Base-by-base conservation (phyloP, 2,329 filamentous ascomycete species). In the Aspergillus sclerotialis region DNA sequence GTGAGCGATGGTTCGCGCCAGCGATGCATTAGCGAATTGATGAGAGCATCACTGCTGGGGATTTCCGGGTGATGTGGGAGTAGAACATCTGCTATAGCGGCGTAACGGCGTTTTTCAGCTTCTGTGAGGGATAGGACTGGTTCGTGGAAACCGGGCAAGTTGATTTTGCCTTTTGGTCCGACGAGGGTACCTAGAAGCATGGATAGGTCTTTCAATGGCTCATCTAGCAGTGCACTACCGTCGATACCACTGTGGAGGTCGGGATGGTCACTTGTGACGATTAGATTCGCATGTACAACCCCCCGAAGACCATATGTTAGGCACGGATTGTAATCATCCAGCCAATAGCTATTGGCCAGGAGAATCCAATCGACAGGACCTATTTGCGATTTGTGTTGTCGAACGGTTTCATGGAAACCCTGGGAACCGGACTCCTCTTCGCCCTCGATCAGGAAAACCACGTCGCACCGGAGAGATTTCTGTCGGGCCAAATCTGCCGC, bases 211-310 rank as follows among this genome's bases (percentile, higher is more conserved):
- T 93, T 94, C 7, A 96, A 69, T 1, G 90, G 86, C 55, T 98
- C 92, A 39, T 94, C 86, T 40, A 92, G 77, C 64, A 93, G 76
- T 42, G 84, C 80, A 40, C 88, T 94, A 25, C 92, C 92, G 52
- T 96, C 90, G n/a, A 98, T 90, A 51, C 92, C 92, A 41, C 87
- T 94, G 61, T 98, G 92, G 2, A 94, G 74, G 60, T 98, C 92
- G 0, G 89, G 88, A 43, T 85, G 80, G 33, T 79, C 78, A 37
- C 88, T 93, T 44, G 93, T 82, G 16, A 98, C 80, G 41, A 88
- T 83, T 5, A 96, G 75, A 0, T 87, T 94, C 4, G 89, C 90
- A 57, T 96, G 90, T 14, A 98, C 81, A 16, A 98, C 90, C 15
- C 92, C 92, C 31, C 92, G 79, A 5, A 96, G 73, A 1, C 92